A percentile compares a stretch with the other conserved stretches of the same genome.
phyloP scores from a whole-genome alignment of 306 rosid species.

The Alnus glutinosa region DNA sequence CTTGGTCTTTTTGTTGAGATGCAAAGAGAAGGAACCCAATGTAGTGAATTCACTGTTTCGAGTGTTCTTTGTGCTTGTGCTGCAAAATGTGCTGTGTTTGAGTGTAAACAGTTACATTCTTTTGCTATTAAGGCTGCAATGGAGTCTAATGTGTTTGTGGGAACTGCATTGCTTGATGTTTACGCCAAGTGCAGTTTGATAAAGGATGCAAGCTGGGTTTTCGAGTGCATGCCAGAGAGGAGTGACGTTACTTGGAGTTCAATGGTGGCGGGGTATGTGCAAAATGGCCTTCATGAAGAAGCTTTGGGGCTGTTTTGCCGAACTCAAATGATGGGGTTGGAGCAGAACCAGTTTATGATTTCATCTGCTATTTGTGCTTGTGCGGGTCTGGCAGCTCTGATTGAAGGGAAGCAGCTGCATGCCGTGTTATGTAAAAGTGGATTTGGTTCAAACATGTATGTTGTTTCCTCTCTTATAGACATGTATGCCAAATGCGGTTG shows the following conservation, averaged over 20 bases:
- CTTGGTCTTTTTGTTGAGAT: constrained; percentile 57
- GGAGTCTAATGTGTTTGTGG: constrained; percentile 73
- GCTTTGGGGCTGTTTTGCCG: constrained; percentile 64
- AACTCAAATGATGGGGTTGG: constrained; percentile 48
- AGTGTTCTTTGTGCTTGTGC: constrained; percentile 84
- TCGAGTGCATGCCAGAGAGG: constrained; percentile 65
- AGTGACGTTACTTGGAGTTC: constrained; percentile 91
- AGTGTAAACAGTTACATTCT: constrained; percentile 74
- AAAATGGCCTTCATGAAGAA: constrained; percentile 66
- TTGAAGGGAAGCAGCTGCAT: constrained; percentile 79
- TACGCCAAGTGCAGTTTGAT: constrained; percentile 70
- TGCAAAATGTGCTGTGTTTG: constrained; percentile 47
- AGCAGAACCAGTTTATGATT: constrained; percentile 55
- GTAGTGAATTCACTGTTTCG: constrained; percentile 78
- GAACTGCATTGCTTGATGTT: constrained; percentile 77
- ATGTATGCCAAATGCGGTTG: constrained; percentile 92
- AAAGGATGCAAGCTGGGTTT: constrained; percentile 57
- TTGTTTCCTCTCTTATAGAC: constrained; percentile 67
- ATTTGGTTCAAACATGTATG: constrained; percentile 50
- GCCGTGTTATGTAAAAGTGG: constrained; percentile 65
- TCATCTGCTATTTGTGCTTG: constrained; percentile 80
- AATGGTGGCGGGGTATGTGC: constrained; percentile 72
- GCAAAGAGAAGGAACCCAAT: constrained; percentile 64
- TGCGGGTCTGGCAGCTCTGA: constrained; percentile 67
- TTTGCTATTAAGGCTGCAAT: constrained; percentile 65